Base-by-base conservation (phyloP, 2,329 filamentous ascomycete genomes). In the Cryphonectria nitschkei region DNA sequence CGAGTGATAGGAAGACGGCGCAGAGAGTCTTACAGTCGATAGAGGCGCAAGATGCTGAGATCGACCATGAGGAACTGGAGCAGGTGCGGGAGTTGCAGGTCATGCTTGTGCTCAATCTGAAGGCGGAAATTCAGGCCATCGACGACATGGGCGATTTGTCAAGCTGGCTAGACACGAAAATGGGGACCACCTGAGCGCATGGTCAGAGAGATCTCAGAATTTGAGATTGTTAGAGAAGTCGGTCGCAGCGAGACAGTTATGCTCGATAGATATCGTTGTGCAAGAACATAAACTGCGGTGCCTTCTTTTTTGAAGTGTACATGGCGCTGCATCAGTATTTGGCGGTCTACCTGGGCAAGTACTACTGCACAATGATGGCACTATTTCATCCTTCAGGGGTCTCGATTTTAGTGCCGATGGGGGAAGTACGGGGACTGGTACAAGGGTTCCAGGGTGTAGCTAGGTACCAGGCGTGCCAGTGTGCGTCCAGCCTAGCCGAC, bases 51-150 rank as follows among this genome's bases (percentile, higher is more conserved):
- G 73, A 73, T 2, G 67, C 65, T 7, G 54, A 34, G 13, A 37
- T 70, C 5, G 78, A 81, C 14, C 73, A 74, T 0, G 78, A 82
- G 1, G 81, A 82, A 2, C 68, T 74, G 0, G 80, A 83, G 8
- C 81, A 88, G 73, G 80, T 81, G 41, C 79, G 80, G 2, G 90
- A 94, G 75, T 75, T 95, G 22, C 92, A 94, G 76, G 75, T 85
- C 0, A 94, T 95, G 92, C 80, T 95, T 29, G 86, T 92, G 81
- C 81, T 95, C 66, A 91, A 92, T 67, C 75, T 90, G 64, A 96
- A 95, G 76, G 91, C 91, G 0, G 93, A 96, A 77, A 93, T 95
- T 66, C 92, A 96, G 76, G 86, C 89, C 26, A 80, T 93, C 8
- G 90, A 92, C 68, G 82, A 87, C 3, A 81, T 80, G 11, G 87